Evolutionary conservation across 805 yeast genomes (phyloP), one percentile per base, ranked within the genome.

Genomic region (Candida stauntonica): DNA sequence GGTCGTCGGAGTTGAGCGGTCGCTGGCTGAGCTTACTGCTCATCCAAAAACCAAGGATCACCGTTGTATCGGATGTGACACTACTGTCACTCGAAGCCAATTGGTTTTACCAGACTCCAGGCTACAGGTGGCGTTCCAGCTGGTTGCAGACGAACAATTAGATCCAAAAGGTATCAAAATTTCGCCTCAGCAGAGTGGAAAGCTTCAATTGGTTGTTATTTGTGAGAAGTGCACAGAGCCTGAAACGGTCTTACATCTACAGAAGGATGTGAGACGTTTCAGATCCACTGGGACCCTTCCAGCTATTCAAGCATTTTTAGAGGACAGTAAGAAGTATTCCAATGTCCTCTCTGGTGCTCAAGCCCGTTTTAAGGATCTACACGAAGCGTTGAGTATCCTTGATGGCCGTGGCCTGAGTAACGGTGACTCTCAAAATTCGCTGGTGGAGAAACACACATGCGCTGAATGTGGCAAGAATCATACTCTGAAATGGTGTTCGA

Each of bases 81-180:
- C 12, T 38, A 62, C 24, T 86, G 80, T 57, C 64, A 73, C 1
- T 26, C 19, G 17, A 5, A 19, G n/a, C 87, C 36, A 37, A 3
- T 5, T 36, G 4, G 19, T 64, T 80, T 80, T 12, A 54, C 65
- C 5, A 54, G 63, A 0, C 64, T 64, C n/a, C 67, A 21, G 11
- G 7, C 62, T 47, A 57, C 58, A 39, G 44, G 26, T 79, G 33
- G 91, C 89, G 2, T 81, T 84, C 49, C 65, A 62, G 32, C 26
- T 48, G 3, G 26, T 51, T 2, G 11, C 7, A 2, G 31, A 36
- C 3, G 49, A 35, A 8, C 50, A 51, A 20, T 33, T 41, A 11
- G 66, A 60, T 28, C 21, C 47, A 8, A 58, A 42, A 26, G 21
- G 33, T 27, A 29, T 46, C 34, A 46, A 36, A 30, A 61, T 57